Conservation (phyloP, 2,329 filamentous ascomycete genomes). For the Rachicladosporium sp. region DNA sequence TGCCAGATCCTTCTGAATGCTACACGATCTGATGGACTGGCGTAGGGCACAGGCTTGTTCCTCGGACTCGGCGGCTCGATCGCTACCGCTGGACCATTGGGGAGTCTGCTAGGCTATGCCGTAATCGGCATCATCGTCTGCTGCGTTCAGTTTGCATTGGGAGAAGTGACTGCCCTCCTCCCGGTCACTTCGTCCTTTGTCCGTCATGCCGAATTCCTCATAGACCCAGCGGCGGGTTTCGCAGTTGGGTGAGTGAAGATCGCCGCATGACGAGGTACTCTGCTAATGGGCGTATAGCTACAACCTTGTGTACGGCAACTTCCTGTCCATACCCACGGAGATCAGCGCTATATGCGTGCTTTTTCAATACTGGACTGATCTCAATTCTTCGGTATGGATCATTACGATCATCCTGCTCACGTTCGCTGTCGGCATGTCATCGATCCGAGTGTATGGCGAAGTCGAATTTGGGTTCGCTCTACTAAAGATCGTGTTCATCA, state of each 20-base stretch:
- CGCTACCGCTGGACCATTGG: constrained; percentile 39
- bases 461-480: constrained; percentile 36
- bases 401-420: constrained; percentile 22
- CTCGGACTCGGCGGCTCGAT: constrained; percentile 42
- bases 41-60: constrained; percentile 50
- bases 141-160: constrained; percentile 39
- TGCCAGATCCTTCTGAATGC: neutral
- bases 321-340: constrained; percentile 21
- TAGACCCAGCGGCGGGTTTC: constrained; percentile 33
- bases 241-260: constrained; percentile 11
- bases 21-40: neutral
- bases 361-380: constrained; percentile 19
- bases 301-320: constrained; percentile 16
- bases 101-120: constrained; percentile 40
- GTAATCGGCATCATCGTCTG: constrained; percentile 40
- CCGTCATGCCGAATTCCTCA: constrained; percentile 38
- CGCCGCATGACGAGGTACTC: neutral
- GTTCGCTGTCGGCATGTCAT: constrained; percentile 21
- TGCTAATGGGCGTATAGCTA: neutral
- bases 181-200: constrained; percentile 41
- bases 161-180: constrained; percentile 39
- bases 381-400: constrained; percentile 25
- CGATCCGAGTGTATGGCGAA: constrained; percentile 31
- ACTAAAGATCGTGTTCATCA: constrained; percentile 33
- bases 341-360: constrained; percentile 20